These are phyloP conservation scores for Ulota crispa DNA, from an alignment of 225 moss, liverwort and hornwort species.

Conservation along the genomic window DNA sequence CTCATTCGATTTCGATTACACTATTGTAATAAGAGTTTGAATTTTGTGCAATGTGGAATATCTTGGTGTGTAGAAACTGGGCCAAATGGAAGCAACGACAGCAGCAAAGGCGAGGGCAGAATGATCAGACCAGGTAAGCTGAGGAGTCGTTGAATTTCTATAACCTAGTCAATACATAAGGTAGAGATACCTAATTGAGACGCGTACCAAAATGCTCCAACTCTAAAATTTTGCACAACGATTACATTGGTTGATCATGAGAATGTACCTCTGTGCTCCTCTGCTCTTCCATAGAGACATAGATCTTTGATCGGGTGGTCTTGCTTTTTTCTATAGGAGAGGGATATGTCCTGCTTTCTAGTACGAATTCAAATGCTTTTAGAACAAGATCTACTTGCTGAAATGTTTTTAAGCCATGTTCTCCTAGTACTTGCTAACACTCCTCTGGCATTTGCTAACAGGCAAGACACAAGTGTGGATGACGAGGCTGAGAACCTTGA, in stretches of 20 bases:
- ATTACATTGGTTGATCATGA: no score
- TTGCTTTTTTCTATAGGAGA: not conserved
- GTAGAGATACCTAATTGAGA: not conserved
- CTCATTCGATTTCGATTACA: not conserved
- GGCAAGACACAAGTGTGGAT: not conserved
- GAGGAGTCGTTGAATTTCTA: not conserved
- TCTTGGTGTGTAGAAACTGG: slow-evolving; percentile 58
- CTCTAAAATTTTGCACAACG: not conserved
- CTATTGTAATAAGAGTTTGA: not conserved
- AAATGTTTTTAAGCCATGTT: not conserved
- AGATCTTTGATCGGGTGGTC: not conserved
- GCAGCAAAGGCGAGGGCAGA: slow-evolving; percentile 26
- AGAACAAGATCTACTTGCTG: not conserved
- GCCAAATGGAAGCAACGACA: slow-evolving; percentile 74
- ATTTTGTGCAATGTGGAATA: not conserved
- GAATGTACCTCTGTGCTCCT: not conserved
- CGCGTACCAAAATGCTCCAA: not conserved
- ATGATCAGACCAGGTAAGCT: slow-evolving; percentile 11
- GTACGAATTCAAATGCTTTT: not conserved
- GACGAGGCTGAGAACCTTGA: slow-evolving; percentile 1
- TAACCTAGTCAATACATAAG: not conserved
- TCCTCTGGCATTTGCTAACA: not conserved
- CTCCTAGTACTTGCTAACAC: not conserved
- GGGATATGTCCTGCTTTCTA: not conserved
- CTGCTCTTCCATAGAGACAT: not conserved